These are phyloP conservation scores for Syzygium grande DNA, from an alignment of 345 rosid species.

Conservation along the genomic window DNA sequence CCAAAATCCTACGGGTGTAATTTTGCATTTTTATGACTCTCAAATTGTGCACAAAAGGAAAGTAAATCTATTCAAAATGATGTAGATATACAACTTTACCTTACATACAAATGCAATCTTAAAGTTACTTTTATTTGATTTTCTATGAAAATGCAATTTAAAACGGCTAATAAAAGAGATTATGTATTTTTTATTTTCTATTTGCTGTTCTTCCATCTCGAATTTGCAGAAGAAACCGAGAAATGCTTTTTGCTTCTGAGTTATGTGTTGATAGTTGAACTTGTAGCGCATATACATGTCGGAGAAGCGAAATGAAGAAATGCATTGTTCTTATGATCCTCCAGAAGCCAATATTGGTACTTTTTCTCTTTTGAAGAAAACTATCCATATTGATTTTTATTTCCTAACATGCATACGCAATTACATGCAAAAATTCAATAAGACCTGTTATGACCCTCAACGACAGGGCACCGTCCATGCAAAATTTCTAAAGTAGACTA, in stretches of 20 bases:
- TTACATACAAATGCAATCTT: neutral
- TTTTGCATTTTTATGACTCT: neutral
- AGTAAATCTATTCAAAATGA: neutral
- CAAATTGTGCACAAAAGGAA: neutral
- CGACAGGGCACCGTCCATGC: neutral
- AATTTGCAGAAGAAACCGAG: neutral
- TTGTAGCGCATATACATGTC: neutral
- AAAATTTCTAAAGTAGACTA: neutral
- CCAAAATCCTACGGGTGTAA: neutral
- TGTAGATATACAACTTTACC: neutral
- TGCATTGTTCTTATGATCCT: neutral
- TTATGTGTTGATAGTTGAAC: neutral
- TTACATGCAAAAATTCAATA: neutral
- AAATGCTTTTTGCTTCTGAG: neutral
- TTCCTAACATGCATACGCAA: neutral
- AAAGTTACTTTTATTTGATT: neutral
- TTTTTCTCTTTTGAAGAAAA: neutral
- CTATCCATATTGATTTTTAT: neutral
- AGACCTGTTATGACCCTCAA: neutral
- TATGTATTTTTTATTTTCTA: neutral
- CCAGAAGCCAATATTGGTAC: neutral
- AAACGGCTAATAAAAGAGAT: neutral
- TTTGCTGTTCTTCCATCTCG: neutral
- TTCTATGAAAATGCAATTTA: neutral
- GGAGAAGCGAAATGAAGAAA: neutral